A percentile compares a stretch with the other conserved stretches of the same genome.
These are phyloP conservation scores for Aspergillus japonicus DNA, from an alignment of 2,329 filamentous ascomycete species.

Conservation along the genomic window DNA sequence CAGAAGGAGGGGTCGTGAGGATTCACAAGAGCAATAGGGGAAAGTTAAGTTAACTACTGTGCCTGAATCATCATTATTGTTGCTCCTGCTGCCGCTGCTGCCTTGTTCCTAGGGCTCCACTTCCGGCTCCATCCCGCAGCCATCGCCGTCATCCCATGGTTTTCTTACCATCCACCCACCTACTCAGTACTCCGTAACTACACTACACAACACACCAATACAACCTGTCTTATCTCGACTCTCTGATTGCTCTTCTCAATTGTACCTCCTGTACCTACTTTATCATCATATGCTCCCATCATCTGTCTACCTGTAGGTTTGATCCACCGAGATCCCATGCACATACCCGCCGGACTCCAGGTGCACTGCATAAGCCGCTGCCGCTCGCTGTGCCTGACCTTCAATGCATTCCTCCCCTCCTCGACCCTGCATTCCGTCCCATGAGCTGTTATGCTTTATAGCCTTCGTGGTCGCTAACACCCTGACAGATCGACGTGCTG, in stretches of 20 bases:
- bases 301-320: not conserved
- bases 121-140: not conserved
- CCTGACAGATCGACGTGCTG: conserved; percentile 19
- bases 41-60: too few species aligned
- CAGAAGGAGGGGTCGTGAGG: not conserved
- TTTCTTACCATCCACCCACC: not conserved
- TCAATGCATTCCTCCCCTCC: conserved; percentile 18
- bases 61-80: too few species aligned
- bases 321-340: conserved; percentile 1
- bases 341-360: conserved; percentile 7
- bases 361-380: conserved; percentile 1
- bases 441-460: conserved; percentile 15
- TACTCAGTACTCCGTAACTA: too few species aligned
- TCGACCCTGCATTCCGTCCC: conserved; percentile 21
- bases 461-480: conserved; percentile 9
- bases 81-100: not conserved
- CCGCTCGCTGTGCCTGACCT: not conserved
- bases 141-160: not conserved
- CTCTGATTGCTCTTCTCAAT: not conserved
- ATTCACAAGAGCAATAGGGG: not conserved
- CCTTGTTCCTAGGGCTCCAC: conserved; percentile 2
- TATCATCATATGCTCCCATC: conserved; percentile 3
- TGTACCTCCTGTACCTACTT: not conserved
- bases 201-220: too few species aligned
- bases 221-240: too few species aligned